Evolutionary conservation across 1,284 basidiomycete genomes (phyloP).

Genomic region (Ustilago cynodontis): DNA sequence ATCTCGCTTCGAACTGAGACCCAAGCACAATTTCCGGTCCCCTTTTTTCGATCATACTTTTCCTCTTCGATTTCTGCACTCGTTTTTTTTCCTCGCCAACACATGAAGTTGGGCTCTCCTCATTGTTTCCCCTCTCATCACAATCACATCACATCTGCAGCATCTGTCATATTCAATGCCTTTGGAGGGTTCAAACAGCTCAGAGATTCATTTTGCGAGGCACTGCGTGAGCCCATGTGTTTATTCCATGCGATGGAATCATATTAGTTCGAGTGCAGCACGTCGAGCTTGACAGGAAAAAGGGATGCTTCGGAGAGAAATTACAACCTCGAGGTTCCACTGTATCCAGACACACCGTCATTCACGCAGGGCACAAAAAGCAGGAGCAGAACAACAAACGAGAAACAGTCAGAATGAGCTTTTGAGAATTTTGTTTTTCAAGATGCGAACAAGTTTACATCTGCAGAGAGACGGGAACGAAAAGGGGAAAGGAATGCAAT

Average conservation of each 20-base stretch:
- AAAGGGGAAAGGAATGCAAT: conserved; percentile 15
- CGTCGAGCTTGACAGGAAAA: background rate
- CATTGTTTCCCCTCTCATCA: background rate
- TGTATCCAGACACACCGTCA: background rate
- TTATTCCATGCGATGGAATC: background rate
- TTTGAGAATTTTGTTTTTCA: background rate
- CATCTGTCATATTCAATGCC: too few species aligned
- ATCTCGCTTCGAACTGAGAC: too few species aligned
- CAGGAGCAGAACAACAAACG: background rate
- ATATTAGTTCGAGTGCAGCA: background rate
- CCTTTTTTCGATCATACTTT: too few species aligned
- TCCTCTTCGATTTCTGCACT: background rate
- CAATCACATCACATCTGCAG: background rate
- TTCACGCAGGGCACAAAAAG: background rate
- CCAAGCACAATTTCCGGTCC: too few species aligned
- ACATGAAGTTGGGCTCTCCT: too few species aligned
- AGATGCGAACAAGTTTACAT: background rate
- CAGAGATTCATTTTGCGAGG: too few species aligned
- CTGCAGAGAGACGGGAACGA: background rate
- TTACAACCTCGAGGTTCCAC: conserved; percentile 21
- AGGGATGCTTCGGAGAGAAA: background rate
- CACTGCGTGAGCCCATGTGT: too few species aligned
- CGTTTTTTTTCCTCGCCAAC: background rate
- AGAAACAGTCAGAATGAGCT: conserved; percentile 9
- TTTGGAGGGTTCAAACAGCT: too few species aligned